phyloP scores from a whole-genome alignment of 768 basidiomycete genomes.

The Exsudoporus frostii region DNA sequence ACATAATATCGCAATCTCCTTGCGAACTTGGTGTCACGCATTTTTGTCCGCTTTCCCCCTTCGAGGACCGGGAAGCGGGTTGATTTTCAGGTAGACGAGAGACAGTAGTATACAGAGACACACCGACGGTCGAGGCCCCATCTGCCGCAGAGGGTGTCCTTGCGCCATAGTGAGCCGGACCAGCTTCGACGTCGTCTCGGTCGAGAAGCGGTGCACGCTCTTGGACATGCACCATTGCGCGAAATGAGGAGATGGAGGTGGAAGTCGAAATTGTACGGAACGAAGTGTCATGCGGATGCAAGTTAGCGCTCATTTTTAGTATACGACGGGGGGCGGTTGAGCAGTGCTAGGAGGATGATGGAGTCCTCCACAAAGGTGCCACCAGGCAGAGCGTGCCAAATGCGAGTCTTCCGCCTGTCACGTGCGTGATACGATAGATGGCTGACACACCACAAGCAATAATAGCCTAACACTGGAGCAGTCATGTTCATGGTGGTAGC shows the following conservation, averaged over 20 bases:
- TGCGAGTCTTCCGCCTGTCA: neutral
- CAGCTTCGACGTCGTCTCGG: conserved; percentile 27
- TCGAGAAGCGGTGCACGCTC: conserved; percentile 26
- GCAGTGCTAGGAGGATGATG: neutral
- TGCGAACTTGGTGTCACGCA: conserved; percentile 32
- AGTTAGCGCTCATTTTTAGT: conserved; percentile 12
- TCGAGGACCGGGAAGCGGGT: conserved; percentile 5
- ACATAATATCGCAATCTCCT: conserved; percentile 71
- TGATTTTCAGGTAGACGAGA: neutral
- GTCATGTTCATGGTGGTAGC: no score
- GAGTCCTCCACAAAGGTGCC: neutral
- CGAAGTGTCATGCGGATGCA: conserved; percentile 3
- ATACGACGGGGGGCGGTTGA: neutral
- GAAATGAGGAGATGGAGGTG: conserved; percentile 27
- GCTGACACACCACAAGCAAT: no score
- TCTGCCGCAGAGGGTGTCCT: conserved; percentile 13
- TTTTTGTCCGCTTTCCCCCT: conserved; percentile 13
- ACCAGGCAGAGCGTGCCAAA: neutral
- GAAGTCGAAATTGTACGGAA: conserved; percentile 26
- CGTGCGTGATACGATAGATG: neutral
- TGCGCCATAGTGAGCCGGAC: conserved; percentile 18
- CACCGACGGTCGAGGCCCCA: conserved; percentile 20
- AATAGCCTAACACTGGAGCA: no score
- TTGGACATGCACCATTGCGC: conserved; percentile 19
- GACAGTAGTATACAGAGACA: neutral